Evolutionary conservation across 345 rosid genomes (phyloP), one percentile per base, ranked within the genome.

Genomic region (Linum trigynum): DNA sequence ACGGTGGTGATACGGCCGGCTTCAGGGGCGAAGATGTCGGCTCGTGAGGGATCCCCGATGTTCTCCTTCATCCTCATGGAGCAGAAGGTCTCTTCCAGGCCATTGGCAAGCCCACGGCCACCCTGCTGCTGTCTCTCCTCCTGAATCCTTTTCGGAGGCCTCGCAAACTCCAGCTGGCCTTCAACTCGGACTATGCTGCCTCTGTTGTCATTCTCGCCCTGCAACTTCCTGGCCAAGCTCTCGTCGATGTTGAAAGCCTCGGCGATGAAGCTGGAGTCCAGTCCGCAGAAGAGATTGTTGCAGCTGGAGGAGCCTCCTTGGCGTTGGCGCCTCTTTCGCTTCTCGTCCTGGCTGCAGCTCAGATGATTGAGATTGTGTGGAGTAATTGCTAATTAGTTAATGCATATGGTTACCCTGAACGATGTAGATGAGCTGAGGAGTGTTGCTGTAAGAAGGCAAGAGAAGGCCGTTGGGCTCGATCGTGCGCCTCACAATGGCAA

Each of bases 61-160:
- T 86, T 85, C 73, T 83, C 89, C 64, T 50, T 73, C 14, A 81
- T 57, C 66, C 79, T 85, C 85, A 86, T 72, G 71, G 78, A 65
- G 83, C 94, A 90, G 62, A 82, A 37, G 35, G 92, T 89, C 79
- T 92, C 96, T 66, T 87, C 96, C 40, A 84, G 16, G 55, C 91
- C 97, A 59, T 89, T 89, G 35, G 3, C 69, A 23, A 56, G 63
- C 50, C 66, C 48, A 3, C 64, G 43, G 43, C 65, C 65, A 0
- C 51, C 51, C 58, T 63, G 4, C 70, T 35, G 12, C 17, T 60
- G 42, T 42, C 38, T 9, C 41, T 68, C 73, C 8, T 71, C 57
- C 65, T 64, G 35, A 1, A 39, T 37, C 66, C 56, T 69, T 9
- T 41, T 61, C 10, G 92, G 87, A 0, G 90, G 90, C 68, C 75